phyloP scores from a whole-genome alignment of 495 filamentous ascomycete genomes.

The Lepidopterella palustris region DNA sequence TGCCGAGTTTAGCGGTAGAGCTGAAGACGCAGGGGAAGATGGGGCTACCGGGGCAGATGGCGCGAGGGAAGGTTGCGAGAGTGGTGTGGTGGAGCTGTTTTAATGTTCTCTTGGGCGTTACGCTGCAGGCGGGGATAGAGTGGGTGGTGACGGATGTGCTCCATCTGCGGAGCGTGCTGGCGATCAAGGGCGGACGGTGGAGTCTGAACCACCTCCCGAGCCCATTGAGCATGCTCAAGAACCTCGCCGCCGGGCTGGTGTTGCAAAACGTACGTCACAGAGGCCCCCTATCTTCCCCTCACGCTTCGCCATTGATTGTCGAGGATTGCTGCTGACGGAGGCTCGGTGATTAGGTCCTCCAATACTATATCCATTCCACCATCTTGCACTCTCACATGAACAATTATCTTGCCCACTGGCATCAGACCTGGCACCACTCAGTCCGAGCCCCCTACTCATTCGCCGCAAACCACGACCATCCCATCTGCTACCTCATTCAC shows the following conservation, averaged over 20 bases:
- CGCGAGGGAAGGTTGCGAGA: constrained; percentile 27
- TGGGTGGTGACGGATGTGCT: constrained; percentile 46
- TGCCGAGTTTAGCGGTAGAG: constrained; percentile 58
- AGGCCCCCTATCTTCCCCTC: too few species aligned
- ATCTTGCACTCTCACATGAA: constrained; percentile 51
- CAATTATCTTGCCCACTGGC: constrained; percentile 40
- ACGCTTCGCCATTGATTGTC: too few species aligned
- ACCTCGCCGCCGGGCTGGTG: constrained; percentile 46
- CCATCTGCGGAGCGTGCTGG: constrained; percentile 48
- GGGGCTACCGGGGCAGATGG: constrained; percentile 48
- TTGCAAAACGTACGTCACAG: constrained; percentile 57
- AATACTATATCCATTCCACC: constrained; percentile 68
- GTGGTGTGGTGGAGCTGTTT: constrained; percentile 51
- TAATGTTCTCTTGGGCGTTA: constrained; percentile 56
- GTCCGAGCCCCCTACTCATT: constrained; percentile 57
- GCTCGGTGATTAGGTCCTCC: constrained; percentile 37
- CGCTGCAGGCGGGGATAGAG: constrained; percentile 41
- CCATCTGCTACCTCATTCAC: constrained; percentile 60
- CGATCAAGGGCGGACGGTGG: constrained; percentile 41
- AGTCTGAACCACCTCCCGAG: constrained; percentile 44
- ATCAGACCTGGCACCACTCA: constrained; percentile 60
- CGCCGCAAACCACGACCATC: constrained; percentile 74
- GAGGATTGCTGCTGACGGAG: neutral
- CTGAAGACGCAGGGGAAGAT: constrained; percentile 63
- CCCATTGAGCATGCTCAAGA: constrained; percentile 56